Evolutionary conservation across 768 basidiomycete species (phyloP).

Genomic region (Mycena floridula): DNA sequence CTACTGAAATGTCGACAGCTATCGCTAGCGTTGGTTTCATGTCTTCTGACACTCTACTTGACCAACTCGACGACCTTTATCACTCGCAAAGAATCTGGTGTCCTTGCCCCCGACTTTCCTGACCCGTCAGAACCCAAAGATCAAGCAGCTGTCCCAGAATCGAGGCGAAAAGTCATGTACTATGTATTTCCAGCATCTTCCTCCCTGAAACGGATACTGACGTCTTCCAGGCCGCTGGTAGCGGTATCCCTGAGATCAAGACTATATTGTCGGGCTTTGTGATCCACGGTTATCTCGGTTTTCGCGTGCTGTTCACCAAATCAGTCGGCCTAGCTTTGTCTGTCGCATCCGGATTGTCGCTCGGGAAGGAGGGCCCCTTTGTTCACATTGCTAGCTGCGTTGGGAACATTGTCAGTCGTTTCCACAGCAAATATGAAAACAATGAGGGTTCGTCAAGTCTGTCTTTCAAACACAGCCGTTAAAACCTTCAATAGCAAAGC

Average conservation of each 20-base stretch:
- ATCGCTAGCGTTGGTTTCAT: constrained; percentile 63
- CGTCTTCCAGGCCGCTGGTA: constrained; percentile 72
- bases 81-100: constrained; percentile 87
- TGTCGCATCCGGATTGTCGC: constrained; percentile 86
- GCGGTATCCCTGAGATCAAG: constrained; percentile 96
- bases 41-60: constrained; percentile 76
- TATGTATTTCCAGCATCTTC: constrained; percentile 70
- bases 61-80: constrained; percentile 86
- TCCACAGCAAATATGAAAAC: constrained; percentile 84
- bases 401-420: constrained; percentile 88
- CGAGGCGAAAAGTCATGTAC: constrained; percentile 69
- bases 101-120: constrained; percentile 43
- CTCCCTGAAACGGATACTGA: background rate
- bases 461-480: background rate
- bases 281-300: constrained; percentile 95
- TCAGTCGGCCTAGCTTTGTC: constrained; percentile 83
- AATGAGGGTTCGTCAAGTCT: constrained; percentile 69
- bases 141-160: constrained; percentile 15
- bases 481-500: constrained; percentile 52
- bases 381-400: constrained; percentile 92
- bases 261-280: constrained; percentile 93
- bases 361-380: constrained; percentile 53
- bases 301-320: constrained; percentile 84
- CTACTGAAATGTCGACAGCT: constrained; percentile 40
- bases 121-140: constrained; percentile 22